Conservation (phyloP, 2,329 filamentous ascomycete genomes). For the Colletotrichum sp. region DNA sequence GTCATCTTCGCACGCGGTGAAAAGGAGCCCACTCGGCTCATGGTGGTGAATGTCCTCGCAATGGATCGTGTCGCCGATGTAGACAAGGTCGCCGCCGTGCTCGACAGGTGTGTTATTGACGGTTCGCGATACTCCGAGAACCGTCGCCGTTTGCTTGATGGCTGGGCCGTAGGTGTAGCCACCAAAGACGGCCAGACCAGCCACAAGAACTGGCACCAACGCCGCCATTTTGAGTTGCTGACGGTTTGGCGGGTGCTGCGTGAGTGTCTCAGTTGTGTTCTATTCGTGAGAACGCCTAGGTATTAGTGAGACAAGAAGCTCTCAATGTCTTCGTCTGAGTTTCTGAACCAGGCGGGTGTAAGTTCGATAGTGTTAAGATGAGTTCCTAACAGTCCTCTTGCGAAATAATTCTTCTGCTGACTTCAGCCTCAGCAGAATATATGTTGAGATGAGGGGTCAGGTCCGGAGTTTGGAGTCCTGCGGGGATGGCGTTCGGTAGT, state of each 20-base stretch:
- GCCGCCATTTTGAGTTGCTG: background rate
- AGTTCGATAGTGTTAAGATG: background rate
- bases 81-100: slow-evolving; percentile 34
- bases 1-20: slow-evolving; percentile 59
- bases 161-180: background rate
- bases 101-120: slow-evolving; percentile 24
- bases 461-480: background rate
- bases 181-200: slow-evolving; percentile 4
- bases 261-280: background rate
- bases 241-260: background rate
- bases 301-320: background rate
- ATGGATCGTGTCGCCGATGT: slow-evolving; percentile 55
- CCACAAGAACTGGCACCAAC: slow-evolving; percentile 1
- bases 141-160: background rate
- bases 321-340: background rate
- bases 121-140: slow-evolving; percentile 32
- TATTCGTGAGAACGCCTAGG: background rate
- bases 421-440: background rate
- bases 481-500: background rate
- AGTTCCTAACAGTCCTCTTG: background rate
- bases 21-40: slow-evolving; percentile 49
- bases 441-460: background rate
- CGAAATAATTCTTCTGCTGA: background rate
- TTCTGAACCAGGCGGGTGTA: background rate
- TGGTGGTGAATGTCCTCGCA: slow-evolving; percentile 68